Base-by-base conservation (phyloP, 495 filamentous ascomycete species). In the Trichoderma asperelloides region DNA sequence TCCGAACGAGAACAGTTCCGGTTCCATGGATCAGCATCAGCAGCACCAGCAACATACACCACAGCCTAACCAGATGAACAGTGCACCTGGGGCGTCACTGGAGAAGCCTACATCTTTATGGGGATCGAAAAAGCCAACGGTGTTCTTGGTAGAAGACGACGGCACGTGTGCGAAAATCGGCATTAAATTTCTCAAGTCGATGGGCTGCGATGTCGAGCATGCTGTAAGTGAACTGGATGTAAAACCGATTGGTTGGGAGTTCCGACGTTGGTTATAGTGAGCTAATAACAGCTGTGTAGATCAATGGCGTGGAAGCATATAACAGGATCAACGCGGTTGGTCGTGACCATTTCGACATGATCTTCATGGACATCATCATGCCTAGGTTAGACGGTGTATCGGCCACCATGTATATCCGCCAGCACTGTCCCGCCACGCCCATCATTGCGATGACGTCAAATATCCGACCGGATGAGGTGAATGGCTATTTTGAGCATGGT, bases 331-430 rank as follows among this genome's bases (percentile, higher is more conserved):
- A 91, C 74, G 15, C 39, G 1, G 27, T 30, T 39, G 41, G 43
- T 18, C 67, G 73, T 39, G 86, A 87, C 21, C 91, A 90, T 41
- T 98, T 96, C 76, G 93, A 98, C 73, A 78, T 98, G 49, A 92
- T 98, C 57, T 84, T 98, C 55, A 98, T 98, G 95, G 96, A 98
- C 78, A 98, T 98, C 71, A 96, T 98, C 68, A 97, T 98, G 94
- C 95, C 95, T 18, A 89, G 94, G 72, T 81, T 98, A 21, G 95
- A 98, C 73, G 95, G 95, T 63, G 92, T 97, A 37, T 96, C 93
- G 12, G 95, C 95, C 28, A 96, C 93, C 62, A 91, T 93, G 73
- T 87, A 96, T 67, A 97, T 98, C 69, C 89, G 96, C 66, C 91
- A 97, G 75, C 91, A 93, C 70, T 88, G 94, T 69, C 83, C 80